Base-by-base conservation (phyloP, 1,284 basidiomycete species). In the Microbotryomycetes sp. region DNA sequence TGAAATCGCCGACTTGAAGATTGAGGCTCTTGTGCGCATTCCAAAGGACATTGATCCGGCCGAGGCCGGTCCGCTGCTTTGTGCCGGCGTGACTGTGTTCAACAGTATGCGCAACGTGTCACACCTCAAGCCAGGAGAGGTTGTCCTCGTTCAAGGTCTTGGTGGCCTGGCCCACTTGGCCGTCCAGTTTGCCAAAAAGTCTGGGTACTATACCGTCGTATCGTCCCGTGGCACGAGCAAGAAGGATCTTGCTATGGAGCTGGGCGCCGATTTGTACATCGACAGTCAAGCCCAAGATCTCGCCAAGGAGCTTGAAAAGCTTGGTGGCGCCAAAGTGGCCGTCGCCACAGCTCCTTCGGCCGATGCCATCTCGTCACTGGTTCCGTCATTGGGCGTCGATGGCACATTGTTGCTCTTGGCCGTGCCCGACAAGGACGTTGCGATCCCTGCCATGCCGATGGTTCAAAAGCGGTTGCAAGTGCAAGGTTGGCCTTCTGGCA, bases 31-130 rank as follows among this genome's bases (percentile, higher is more conserved):
- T 30, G 71, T 64, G 21, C 62, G 55, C 52, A 67, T 76, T 45
- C 78, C 75, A 6, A 67, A 62, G 35, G 75, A 72, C 35, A 67
- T 75, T n/a, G 74, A 76, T 29, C 74, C 75, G 1, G 75, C 73
- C 21, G 72, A 78, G 60, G 72, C 74, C 21, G 78, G 76, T 6
- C 78, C 78, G 16, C 67, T 79, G 3, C 69, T 78, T 58, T 80
- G 76, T 59, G 75, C 77, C 9, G 78, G 78, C 41, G 54, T n/a
- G 18, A 57, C 11, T 15, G 6, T 31, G 13, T 23, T 7, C 30
- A 45, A 6, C 18, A 30, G 26, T 18, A 7, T 24, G n/a, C n/a
- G 18, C 18, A 11, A 26, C 50, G 54, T 21, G 31, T 51, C 41
- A 30, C 55, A 13, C 45, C 51, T n/a, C 50, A 26, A 23, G 45